phyloP scores from a whole-genome alignment of 2,329 filamentous ascomycete genomes.

The Rutstroemia sp. region DNA sequence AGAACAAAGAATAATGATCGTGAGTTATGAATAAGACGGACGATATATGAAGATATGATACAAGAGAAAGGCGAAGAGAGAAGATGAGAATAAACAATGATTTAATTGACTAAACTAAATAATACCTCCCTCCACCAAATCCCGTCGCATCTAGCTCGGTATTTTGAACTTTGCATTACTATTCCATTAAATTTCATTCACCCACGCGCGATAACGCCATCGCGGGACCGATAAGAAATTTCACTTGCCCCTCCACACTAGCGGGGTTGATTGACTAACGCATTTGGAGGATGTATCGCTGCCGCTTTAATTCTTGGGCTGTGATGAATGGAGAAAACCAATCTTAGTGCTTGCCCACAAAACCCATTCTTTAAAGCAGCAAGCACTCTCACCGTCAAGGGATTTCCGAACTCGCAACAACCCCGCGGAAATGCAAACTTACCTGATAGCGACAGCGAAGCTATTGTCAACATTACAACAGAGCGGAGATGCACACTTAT shows the following conservation, averaged over 20 bases:
- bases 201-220: not conserved
- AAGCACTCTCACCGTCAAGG: no score
- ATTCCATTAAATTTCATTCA: not conserved
- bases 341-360: no score
- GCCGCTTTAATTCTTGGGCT: no score
- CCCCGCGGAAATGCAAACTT: no score
- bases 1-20: not conserved
- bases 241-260: slow-evolving; percentile 3
- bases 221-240: slow-evolving; percentile 11
- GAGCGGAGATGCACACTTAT: no score
- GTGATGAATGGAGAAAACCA: no score
- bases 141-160: not conserved
- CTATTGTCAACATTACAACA: no score
- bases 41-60: not conserved
- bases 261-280: no score
- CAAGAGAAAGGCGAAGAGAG: not conserved
- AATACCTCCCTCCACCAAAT: not conserved
- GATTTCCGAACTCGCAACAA: no score
- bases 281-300: no score
- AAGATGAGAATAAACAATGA: not conserved
- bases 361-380: no score
- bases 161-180: not conserved
- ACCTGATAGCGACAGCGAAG: no score
- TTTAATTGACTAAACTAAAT: not conserved
- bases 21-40: not conserved